Evolutionary conservation across 768 basidiomycete genomes (phyloP), one percentile per base, ranked within the genome.

Genomic region (Kwoniella sp.): DNA sequence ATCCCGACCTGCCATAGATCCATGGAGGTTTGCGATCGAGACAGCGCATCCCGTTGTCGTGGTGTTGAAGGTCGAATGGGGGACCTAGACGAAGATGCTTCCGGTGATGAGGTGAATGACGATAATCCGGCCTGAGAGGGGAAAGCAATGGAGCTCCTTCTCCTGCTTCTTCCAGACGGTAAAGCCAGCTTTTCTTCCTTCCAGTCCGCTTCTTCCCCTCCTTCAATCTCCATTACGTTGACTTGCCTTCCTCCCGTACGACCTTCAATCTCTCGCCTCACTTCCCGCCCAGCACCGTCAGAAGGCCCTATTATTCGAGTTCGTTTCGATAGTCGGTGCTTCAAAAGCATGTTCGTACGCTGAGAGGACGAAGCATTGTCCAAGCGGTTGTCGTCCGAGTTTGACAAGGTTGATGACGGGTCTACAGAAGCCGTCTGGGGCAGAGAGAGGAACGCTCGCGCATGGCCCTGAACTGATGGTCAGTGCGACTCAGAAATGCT

Each of bases 381-480:
- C 24, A 26, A 22, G 24, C 60, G 26, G 30, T 60, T 56, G 52
- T 68, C 59, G 48, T 64, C 62, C 21, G 57, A 53, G 36, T 50
- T 59, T 3, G 59, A 47, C 3, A 69, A 15, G 7, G 63, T 61
- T 7, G 68, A 69, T 17, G 71, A 68, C 19, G 74, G 69, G 47
- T 76, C 74, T 15, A 70, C 65, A 9, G 65, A 33, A 13, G 58
- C 19, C 19, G 69, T 63, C 33, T 76, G 74, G 19, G 71, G 66
- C 3, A 76, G 46, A 12, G 72, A 71, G 10, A 76, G 60, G 57
- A 76, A 76, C 15, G 74, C 69, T 55, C 74, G 58, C 19, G 72
- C 74, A 55, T 76, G 74, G n/a, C 74, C 74, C 68, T 74, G 26
- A 9, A 12, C 22, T n/a, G 40, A 50, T n/a, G 7, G n/a, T n/a